Conservation (phyloP, 345 rosid species). For the Cochlearia excelsa region DNA sequence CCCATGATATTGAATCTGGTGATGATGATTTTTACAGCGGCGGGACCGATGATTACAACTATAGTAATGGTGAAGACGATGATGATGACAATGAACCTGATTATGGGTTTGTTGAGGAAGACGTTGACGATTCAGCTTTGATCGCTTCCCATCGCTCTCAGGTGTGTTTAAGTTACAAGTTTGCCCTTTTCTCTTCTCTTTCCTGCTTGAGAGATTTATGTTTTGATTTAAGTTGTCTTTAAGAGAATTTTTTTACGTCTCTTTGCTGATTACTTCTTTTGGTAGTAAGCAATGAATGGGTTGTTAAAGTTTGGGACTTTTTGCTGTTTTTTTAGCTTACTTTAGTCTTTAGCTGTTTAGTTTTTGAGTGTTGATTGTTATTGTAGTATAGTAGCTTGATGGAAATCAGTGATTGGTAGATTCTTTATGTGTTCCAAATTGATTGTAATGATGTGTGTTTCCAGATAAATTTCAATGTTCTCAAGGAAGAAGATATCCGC, state of each 20-base stretch:
- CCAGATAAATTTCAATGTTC: conserved; percentile 61
- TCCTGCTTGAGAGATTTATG: not conserved
- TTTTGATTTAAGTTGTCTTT: not conserved
- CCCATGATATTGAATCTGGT: conserved; percentile 53
- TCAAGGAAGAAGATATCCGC: conserved; percentile 69
- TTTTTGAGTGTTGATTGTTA: not conserved
- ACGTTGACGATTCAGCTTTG: conserved; percentile 48
- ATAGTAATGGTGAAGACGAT: conserved; percentile 46
- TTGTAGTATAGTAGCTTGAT: not conserved
- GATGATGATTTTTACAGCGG: conserved; percentile 83
- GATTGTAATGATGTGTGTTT: conserved; percentile 22
- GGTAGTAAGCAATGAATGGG: conserved; percentile 13
- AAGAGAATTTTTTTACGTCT: not conserved
- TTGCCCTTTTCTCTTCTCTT: not conserved
- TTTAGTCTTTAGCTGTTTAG: not conserved
- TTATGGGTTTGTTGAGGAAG: conserved; percentile 54
- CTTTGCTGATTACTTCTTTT: conserved; percentile 13
- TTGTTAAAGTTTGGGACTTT: conserved; percentile 10
- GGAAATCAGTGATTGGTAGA: not conserved
- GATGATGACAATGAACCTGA: conserved; percentile 34
- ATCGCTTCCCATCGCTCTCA: conserved; percentile 44
- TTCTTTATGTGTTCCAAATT: too few species aligned
- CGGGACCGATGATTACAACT: conserved; percentile 52
- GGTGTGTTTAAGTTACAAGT: conserved; percentile 37
- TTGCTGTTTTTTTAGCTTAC: conserved; percentile 11